A percentile compares a stretch with the other conserved stretches of the same genome.
Evolutionary conservation across 208 protist genomes (phyloP).

Genomic region (Leishmania arabica): DNA sequence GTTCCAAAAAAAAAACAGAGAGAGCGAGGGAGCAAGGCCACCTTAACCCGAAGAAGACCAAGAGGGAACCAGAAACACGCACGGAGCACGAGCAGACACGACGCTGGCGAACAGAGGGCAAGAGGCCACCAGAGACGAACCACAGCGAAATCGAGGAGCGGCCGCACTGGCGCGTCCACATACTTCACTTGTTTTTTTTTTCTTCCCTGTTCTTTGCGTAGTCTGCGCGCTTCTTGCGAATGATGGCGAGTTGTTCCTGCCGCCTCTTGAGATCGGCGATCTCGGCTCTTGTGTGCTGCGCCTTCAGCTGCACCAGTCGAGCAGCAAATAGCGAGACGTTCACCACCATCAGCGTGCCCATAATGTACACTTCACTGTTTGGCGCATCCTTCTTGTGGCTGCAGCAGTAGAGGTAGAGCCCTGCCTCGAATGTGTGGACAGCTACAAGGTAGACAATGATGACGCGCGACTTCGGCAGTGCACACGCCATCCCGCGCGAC

Average conservation of each 20-base stretch:
- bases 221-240: conserved; percentile 38
- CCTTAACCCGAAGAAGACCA: neutral
- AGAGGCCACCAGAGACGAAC: conserved; percentile 3
- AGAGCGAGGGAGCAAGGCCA: neutral
- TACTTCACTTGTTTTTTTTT: conserved; percentile 29
- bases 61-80: neutral
- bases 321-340: conserved; percentile 35
- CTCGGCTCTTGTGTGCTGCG: conserved; percentile 5
- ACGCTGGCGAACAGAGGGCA: conserved; percentile 1
- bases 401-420: conserved; percentile 33
- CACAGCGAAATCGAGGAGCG: neutral
- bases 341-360: conserved; percentile 31
- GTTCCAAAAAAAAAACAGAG: neutral
- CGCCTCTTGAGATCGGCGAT: conserved; percentile 24
- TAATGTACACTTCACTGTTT: conserved; percentile 15
- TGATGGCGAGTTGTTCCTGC: conserved; percentile 33
- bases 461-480: conserved; percentile 40
- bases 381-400: conserved; percentile 26
- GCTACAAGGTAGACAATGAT: conserved; percentile 45
- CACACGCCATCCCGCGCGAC: conserved; percentile 32
- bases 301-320: conserved; percentile 21
- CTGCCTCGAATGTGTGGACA: conserved; percentile 40
- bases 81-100: neutral
- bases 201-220: conserved; percentile 27
- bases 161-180: neutral